Conservation (phyloP, 768 basidiomycete genomes). For the Panaeolus papilionaceus region DNA sequence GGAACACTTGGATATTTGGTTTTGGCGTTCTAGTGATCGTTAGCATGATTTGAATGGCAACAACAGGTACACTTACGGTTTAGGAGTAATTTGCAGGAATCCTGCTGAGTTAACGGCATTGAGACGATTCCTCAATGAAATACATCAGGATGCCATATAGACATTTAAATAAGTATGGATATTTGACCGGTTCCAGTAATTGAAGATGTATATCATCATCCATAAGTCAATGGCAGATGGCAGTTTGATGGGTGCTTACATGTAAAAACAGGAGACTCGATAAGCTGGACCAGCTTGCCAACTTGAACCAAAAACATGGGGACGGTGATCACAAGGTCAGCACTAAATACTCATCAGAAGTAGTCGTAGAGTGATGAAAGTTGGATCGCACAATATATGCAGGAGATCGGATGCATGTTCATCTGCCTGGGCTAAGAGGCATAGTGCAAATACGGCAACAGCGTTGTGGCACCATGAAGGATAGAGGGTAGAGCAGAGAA, state of each 20-base stretch:
- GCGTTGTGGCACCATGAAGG: conserved; percentile 99
- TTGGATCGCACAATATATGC: conserved; percentile 78
- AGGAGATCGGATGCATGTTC: conserved; percentile 97
- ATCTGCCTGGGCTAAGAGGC: conserved; percentile 96
- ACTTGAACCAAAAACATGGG: conserved; percentile 88
- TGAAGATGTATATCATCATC: conserved; percentile 79
- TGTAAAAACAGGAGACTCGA: conserved; percentile 98
- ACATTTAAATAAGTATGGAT: conserved; percentile 97
- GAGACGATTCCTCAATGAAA: conserved; percentile 91
- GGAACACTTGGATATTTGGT: conserved; percentile 60
- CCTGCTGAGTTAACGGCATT: conserved; percentile 96
- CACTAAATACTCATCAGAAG: conserved; percentile 51
- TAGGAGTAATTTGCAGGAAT: conserved; percentile 89
- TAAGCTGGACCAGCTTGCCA: conserved; percentile 96
- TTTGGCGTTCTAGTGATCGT: conserved; percentile 29
- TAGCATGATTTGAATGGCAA: background rate
- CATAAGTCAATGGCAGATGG: conserved; percentile 10
- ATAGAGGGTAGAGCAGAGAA: conserved; percentile 91
- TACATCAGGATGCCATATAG: conserved; percentile 96
- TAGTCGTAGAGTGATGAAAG: background rate
- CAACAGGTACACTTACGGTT: conserved; percentile 58
- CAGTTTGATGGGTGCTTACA: conserved; percentile 55
- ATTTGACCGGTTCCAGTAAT: conserved; percentile 94
- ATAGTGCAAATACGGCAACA: conserved; percentile 95
- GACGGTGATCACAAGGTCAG: conserved; percentile 96